Conservation (phyloP, 2,329 filamentous ascomycete genomes). For the Aspergillus thermomutatus region DNA sequence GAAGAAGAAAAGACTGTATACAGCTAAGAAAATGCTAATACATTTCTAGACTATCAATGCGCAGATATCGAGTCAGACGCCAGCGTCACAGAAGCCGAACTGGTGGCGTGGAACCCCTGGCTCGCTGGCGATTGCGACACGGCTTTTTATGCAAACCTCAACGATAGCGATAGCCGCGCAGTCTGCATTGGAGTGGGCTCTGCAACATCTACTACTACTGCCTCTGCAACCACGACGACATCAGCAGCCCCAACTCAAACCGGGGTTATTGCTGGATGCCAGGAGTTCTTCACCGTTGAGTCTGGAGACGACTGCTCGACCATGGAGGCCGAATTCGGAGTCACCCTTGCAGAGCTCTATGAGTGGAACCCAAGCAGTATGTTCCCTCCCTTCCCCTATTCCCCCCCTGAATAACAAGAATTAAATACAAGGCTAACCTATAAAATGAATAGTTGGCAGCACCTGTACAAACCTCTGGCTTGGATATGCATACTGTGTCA, state of each 20-base stretch:
- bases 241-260: not conserved
- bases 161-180: not conserved
- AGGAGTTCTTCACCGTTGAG: not conserved
- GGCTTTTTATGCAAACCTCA: not conserved
- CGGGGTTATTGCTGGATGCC: not conserved
- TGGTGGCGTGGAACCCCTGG: not conserved
- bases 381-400: not conserved
- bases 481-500: conserved; percentile 6
- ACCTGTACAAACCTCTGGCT: conserved; percentile 3
- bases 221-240: not conserved
- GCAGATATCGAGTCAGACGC: not conserved
- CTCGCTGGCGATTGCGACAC: not conserved
- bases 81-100: not conserved
- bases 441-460: not conserved
- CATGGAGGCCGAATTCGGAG: not conserved
- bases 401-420: too few species aligned
- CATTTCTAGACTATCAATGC: not conserved
- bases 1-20: too few species aligned
- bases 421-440: too few species aligned
- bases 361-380: not conserved
- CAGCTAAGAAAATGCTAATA: too few species aligned
- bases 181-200: not conserved
- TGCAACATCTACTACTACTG: too few species aligned
- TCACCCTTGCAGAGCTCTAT: not conserved
- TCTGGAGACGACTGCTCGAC: not conserved